Conservation (phyloP, 2,329 filamentous ascomycete species). For the Aspergillus sp. region DNA sequence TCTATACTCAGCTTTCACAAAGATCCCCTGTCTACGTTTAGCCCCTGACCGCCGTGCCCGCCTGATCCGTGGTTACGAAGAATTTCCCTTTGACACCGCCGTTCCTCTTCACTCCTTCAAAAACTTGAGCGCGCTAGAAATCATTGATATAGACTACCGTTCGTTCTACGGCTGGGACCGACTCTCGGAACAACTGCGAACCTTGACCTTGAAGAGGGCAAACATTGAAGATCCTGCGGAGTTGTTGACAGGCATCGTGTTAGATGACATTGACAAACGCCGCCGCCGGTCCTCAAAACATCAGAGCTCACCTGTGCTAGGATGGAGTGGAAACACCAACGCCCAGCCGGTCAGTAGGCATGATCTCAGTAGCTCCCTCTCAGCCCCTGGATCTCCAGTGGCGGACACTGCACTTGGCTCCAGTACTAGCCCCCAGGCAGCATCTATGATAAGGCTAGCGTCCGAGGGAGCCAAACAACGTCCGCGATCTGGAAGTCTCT, state of each 20-base stretch:
- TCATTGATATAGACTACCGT: constrained; percentile 92
- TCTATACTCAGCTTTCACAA: constrained; percentile 96
- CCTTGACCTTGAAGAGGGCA: constrained; percentile 82
- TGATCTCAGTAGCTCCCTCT: constrained; percentile 67
- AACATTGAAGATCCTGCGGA: constrained; percentile 87
- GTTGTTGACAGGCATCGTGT: constrained; percentile 84
- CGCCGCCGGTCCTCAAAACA: constrained; percentile 83
- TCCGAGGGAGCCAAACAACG: constrained; percentile 51
- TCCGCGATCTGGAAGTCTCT: constrained; percentile 68
- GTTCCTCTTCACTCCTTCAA: constrained; percentile 97
- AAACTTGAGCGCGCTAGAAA: constrained; percentile 89
- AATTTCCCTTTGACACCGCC: constrained; percentile 96
- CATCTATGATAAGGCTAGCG: constrained; percentile 55
- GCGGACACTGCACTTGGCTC: constrained; percentile 49
- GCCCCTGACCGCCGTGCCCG: constrained; percentile 91
- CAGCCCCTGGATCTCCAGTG: constrained; percentile 66
- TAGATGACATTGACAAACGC: constrained; percentile 94
- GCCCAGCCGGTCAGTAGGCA: constrained; percentile 60
- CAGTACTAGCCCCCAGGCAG: constrained; percentile 50
- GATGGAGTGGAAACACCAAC: constrained; percentile 61
- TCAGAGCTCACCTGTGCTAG: constrained; percentile 73
- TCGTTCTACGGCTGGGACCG: constrained; percentile 98
- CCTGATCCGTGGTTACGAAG: constrained; percentile 89
- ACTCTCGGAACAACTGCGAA: constrained; percentile 85
- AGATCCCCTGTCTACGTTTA: constrained; percentile 87